Base-by-base conservation (phyloP, 2,329 filamentous ascomycete species). In the Podosphaera xanthii region DNA sequence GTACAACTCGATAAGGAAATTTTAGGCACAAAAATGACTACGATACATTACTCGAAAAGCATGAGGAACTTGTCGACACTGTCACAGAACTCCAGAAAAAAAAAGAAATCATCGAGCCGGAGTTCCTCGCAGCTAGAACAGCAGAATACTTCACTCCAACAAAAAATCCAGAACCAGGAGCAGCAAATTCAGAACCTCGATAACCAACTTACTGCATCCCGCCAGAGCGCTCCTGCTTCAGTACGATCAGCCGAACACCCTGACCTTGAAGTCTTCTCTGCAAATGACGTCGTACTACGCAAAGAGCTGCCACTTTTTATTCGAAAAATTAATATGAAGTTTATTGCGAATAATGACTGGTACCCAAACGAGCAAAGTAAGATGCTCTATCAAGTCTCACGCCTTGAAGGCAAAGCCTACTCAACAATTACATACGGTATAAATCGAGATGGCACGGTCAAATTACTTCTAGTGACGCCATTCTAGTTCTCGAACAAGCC, bases 31-130 rank as follows among this genome's bases (percentile, higher is more conserved):
- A 55, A 40, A 55, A 55, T 40, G 12, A 55, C 12, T 38, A 55
- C 36, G 53, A 55, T 55, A 55, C 53, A 55, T 31, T 55, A 14
- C 53, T 55, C 53, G 53, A 40, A 34, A 55, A 55, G 36, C 36
- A 55, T n/a, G 33, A 55, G 53, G 53, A 55, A 40, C 35, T 55
- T 14, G 34, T 34, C 34, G 53, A 55, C 30, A 34, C 53, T 34
- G 36, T n/a, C 40, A n/a, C 53, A 40, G 36, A 55, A 40, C 53
- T 55, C 36, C 31, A 55, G 12, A 55, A 38, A 55, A 10, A 55
- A 34, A 55, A 38, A n/a, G 34, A 55, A 55, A 34, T 36, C 53
- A 14, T 33, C 53, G 22, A 55, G 50, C 36, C 36, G 31, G 36
- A 40, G 34, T 55, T 36, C 10, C 53, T 38, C 36, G 53, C 34